Evolutionary conservation across 192 early-diverging fungal genomes (phyloP), one percentile per base, ranked within the genome.

Genomic region (Rhizophagus clarus): DNA sequence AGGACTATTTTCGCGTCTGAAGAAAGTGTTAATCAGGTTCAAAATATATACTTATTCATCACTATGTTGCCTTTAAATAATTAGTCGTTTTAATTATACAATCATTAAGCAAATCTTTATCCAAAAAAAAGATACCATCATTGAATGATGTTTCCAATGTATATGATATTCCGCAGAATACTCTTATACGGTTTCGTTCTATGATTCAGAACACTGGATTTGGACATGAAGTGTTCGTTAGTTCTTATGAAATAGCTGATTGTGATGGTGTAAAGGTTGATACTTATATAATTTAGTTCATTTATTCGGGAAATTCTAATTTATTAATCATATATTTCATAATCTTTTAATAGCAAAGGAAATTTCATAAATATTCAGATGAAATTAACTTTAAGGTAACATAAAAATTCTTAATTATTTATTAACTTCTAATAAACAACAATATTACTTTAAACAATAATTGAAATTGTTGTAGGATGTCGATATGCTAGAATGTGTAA

Each of bases 151-250:
- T 74, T 14, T 69, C 85, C 1, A 45, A 45, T 24, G 74, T 85
- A 26, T 26, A 56, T 14, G 63, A 66, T 14, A 72, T 88, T 24
- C 83, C 84, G 1, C 11, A 80, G 22, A 72, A 88, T 62, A 81
- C 85, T 17, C 84, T 95, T 7, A 91, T 94, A 24, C 81, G 93
- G n/a, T 94, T 94, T 79, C 85, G 91, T 56, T 93, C 91, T 83
- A 95, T 95, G 94, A 88, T 95, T 6, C 94, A 95, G 83, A 93
- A 95, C 66, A 92, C 92, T 2, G 89, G 90, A 67, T 89, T 93
- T 31, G 93, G 90, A 11, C 90, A 93, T 75, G 93, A 95, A 80
- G 85, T 89, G 32, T 89, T 83, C 61, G 72, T 88, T 40, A 82
- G 82, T 70, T 80, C 82, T 11, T 84, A 82, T 72, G 61, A 83